phyloP scores from a whole-genome alignment of 2,329 filamentous ascomycete genomes.

The Balansia obtecta region DNA sequence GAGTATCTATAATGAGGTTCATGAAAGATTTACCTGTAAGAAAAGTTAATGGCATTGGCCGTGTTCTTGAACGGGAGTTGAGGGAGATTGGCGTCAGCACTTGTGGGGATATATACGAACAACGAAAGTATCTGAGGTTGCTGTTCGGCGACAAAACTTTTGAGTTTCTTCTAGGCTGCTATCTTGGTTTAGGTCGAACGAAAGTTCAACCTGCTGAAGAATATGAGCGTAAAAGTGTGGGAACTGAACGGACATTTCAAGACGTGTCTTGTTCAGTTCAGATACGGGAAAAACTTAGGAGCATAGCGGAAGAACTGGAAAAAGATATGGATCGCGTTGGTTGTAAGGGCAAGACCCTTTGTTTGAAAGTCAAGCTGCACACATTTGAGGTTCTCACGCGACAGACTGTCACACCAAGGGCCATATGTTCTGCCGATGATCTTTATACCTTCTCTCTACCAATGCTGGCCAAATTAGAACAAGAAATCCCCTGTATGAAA shows the following conservation, averaged over 20 bases:
- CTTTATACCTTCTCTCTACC: slow-evolving; percentile 71
- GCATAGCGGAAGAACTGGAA: slow-evolving; percentile 74
- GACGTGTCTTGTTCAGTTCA: slow-evolving; percentile 60
- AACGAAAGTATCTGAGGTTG: slow-evolving; percentile 59
- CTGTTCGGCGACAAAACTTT: slow-evolving; percentile 90
- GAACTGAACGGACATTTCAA: slow-evolving; percentile 82
- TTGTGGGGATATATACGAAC: slow-evolving; percentile 73
- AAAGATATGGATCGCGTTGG: slow-evolving; percentile 68
- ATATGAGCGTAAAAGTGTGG: slow-evolving; percentile 84
- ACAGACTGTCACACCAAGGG: slow-evolving; percentile 62
- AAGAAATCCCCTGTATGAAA: slow-evolving; percentile 68
- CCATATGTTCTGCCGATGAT: slow-evolving; percentile 64
- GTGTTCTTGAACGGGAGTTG: slow-evolving; percentile 85
- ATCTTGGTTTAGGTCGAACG: slow-evolving; percentile 78
- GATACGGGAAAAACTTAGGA: slow-evolving; percentile 65
- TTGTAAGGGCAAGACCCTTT: slow-evolving; percentile 82
- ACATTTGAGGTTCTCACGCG: slow-evolving; percentile 86
- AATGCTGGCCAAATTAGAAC: slow-evolving; percentile 72
- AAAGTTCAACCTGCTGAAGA: slow-evolving; percentile 76
- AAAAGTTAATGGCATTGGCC: slow-evolving; percentile 90
- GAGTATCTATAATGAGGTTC: slow-evolving; percentile 66
- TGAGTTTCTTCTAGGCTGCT: slow-evolving; percentile 71
- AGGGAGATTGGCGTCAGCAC: slow-evolving; percentile 77
- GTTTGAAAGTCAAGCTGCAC: slow-evolving; percentile 86
- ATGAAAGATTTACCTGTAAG: slow-evolving; percentile 74